Evolutionary conservation across 129 eudicot species (phyloP).

Genomic region (Escallonia rubra): DNA sequence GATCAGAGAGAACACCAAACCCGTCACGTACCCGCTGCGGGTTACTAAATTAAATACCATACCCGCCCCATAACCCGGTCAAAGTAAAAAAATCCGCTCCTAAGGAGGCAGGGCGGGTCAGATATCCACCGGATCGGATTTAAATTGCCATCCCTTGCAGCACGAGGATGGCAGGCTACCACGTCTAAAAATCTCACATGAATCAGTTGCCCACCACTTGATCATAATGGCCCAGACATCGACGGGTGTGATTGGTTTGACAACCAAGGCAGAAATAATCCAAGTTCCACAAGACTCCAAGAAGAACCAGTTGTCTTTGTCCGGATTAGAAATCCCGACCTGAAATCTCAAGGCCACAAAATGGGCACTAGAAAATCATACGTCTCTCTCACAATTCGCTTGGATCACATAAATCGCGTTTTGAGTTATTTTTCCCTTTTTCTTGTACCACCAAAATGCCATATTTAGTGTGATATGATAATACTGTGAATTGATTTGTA

Average conservation of each 20-base stretch:
- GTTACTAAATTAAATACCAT: no score
- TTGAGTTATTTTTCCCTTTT: background rate
- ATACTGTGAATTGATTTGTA: conserved; percentile 1
- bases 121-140: no score
- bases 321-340: no score
- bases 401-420: conserved; percentile 26
- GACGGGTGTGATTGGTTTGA: conserved; percentile 15
- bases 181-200: background rate
- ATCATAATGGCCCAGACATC: background rate
- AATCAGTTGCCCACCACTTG: background rate
- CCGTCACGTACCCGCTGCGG: no score
- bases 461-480: background rate
- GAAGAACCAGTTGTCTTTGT: no score
- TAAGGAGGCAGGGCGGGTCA: no score
- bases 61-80: no score
- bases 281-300: conserved; percentile 4
- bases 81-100: no score
- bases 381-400: background rate
- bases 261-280: conserved; percentile 12
- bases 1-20: no score
- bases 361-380: background rate
- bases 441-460: conserved; percentile 27
- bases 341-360: no score
- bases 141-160: no score
- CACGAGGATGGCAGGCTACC: background rate